These are phyloP conservation scores for Diaporthe citriasiana DNA, from an alignment of 2,329 filamentous ascomycete genomes.

Conservation along the genomic window DNA sequence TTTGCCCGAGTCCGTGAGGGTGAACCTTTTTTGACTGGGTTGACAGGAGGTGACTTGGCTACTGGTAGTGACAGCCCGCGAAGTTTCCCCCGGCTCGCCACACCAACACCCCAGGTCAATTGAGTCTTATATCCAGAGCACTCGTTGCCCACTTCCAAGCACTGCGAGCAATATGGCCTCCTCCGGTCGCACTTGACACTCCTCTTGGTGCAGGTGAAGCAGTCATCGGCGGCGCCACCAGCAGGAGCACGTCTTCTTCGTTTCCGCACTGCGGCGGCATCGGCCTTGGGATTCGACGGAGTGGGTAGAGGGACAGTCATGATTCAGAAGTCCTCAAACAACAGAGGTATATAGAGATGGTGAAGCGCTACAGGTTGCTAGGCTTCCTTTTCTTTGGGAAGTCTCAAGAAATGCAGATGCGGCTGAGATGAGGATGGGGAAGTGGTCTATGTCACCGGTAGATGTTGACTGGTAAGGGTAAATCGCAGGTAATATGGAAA, in stretches of 20 bases:
- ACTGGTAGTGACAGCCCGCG: conserved; percentile 85
- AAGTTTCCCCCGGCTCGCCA: conserved; percentile 95
- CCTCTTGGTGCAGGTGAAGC: conserved; percentile 91
- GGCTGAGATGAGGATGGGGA: conserved; percentile 45
- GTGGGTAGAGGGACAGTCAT: conserved; percentile 66
- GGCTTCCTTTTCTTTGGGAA: conserved; percentile 37
- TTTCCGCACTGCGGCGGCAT: conserved; percentile 69
- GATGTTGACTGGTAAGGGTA: conserved; percentile 57
- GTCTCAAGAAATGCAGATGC: conserved; percentile 42
- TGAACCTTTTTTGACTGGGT: conserved; percentile 63
- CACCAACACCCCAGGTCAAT: conserved; percentile 95
- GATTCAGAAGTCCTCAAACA: conserved; percentile 41
- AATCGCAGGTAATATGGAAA: conserved; percentile 59
- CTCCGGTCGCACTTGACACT: conserved; percentile 90
- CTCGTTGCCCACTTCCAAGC: conserved; percentile 90
- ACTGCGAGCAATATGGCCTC: conserved; percentile 95
- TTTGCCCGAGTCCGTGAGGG: conserved; percentile 60
- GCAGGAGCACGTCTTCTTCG: conserved; percentile 89
- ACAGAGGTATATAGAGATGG: conserved; percentile 33
- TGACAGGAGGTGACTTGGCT: conserved; percentile 71
- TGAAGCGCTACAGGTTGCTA: conserved; percentile 12
- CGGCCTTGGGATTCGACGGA: conserved; percentile 52
- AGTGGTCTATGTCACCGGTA: conserved; percentile 48
- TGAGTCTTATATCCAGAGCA: conserved; percentile 98
- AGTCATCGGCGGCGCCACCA: conserved; percentile 92